Base-by-base conservation (phyloP, 148 eudicot genomes). In the Vaccinium corymbosum region DNA sequence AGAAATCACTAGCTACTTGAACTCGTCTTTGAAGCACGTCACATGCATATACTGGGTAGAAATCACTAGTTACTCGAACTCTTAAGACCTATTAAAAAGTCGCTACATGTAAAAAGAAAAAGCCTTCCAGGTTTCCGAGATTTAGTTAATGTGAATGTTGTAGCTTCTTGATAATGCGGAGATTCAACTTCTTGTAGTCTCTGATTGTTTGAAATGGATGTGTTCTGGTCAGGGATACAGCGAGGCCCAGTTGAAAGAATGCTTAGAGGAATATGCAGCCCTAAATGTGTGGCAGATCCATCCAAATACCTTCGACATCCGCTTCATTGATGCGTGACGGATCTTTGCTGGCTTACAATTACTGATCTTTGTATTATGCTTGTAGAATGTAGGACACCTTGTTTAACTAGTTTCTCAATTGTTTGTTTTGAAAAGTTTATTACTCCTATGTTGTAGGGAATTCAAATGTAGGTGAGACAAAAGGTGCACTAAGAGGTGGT, bases 231-330 rank as follows among this genome's bases (percentile, higher is more conserved):
- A 97, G 99, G 99, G 99, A 59, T 97, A 97, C 88, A 97, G 94
- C 38, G 99, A 97, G 87, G 98, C 97, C 71, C 98, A 97, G 88
- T 81, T 97, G 84, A 97, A 97, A 86, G 95, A 97, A 89, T 94
- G 98, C 84, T 83, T 97, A 71, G 99, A 97, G 89, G 99, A 94
- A 87, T 97, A 97, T 42, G 99, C 98, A 76, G 97, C 97, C 75
- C 83, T 97, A 76, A 97, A 97, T 57, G 99, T 97, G 87, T 97
- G 99, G 99, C 99, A 94, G 88, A 97, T 97, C 84, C 98, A 97
- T 91, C 99, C 99, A 62, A 90, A 90, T 85, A 93, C 97, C 51
- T 97, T 94, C 6, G 97, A 97, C 64, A 94, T 97, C 83, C 89
- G 95, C 20, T 97, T 97, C 82, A 97, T 97, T 22, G 99, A 97